A percentile compares a stretch with the other conserved stretches of the same genome.
phyloP scores from a whole-genome alignment of 176 grass and related monocot species.

The Thinopyrum elongatum region DNA sequence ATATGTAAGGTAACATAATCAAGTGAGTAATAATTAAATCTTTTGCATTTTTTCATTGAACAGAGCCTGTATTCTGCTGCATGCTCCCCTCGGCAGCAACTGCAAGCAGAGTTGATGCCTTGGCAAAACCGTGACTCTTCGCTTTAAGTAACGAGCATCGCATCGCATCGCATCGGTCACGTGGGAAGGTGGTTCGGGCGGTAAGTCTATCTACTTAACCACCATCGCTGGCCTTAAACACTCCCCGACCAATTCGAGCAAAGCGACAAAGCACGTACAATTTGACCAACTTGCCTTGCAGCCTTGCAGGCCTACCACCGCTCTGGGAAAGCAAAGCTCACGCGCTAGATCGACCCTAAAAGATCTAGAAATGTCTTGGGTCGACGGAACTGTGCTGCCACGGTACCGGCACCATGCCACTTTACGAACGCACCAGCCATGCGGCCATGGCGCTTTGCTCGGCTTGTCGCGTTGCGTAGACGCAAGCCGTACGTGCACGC shows the following conservation, averaged over 20 bases:
- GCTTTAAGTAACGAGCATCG: background rate
- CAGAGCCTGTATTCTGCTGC: background rate
- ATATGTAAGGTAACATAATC: background rate
- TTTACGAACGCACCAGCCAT: background rate
- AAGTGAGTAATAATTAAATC: background rate
- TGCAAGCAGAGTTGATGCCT: background rate
- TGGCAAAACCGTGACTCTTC: background rate
- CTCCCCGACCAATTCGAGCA: background rate
- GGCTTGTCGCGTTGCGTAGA: background rate
- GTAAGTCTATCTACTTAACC: background rate
- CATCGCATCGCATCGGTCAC: background rate
- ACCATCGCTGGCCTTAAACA: background rate
- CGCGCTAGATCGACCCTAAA: background rate
- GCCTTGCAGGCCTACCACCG: background rate
- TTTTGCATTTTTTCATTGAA: background rate
- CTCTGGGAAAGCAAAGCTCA: background rate
- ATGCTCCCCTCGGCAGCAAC: too few species aligned
- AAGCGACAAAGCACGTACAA: background rate
- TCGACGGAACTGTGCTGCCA: background rate
- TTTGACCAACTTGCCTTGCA: background rate
- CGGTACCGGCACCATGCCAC: background rate
- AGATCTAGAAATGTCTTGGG: background rate
- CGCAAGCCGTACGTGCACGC: background rate
- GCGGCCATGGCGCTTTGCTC: background rate
- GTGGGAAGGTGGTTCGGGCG: background rate